Conservation (phyloP, 2,329 filamentous ascomycete species). For the Penicillium sp. region DNA sequence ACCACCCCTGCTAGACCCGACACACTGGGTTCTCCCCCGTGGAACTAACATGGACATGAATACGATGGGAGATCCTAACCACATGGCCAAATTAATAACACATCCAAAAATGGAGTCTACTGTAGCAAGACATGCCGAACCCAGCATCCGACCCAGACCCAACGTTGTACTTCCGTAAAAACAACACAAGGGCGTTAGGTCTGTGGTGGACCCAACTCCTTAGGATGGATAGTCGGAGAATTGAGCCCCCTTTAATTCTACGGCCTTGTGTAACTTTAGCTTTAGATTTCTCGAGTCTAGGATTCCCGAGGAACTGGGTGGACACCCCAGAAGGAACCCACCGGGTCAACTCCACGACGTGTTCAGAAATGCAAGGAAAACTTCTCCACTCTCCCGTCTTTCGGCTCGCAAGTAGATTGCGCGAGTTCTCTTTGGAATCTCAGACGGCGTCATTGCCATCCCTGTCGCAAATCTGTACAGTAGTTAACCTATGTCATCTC, state of each 20-base stretch:
- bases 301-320: slow-evolving; percentile 11
- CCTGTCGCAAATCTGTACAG: slow-evolving; percentile 10
- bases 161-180: background rate
- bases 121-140: background rate
- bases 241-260: background rate
- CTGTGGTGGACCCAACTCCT: background rate
- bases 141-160: background rate
- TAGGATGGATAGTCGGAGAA: slow-evolving; percentile 3
- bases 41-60: background rate
- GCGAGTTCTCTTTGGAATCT: background rate
- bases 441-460: slow-evolving; percentile 1
- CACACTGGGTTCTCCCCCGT: slow-evolving; percentile 19
- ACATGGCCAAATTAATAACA: background rate
- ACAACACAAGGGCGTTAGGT: background rate
- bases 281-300: slow-evolving; percentile 4
- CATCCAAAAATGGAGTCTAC: too few relatives aligned
- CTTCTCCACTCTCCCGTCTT: slow-evolving; percentile 9
- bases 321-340: slow-evolving; percentile 2
- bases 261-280: background rate
- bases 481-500: background rate
- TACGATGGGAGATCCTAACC: background rate
- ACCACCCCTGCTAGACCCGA: slow-evolving; percentile 24
- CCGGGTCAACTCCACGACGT: slow-evolving; percentile 4
- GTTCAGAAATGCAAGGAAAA: slow-evolving; percentile 3
- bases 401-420: background rate